phyloP scores from a whole-genome alignment of 1,139 yeast genomes.

The Nadsonia commutata region DNA sequence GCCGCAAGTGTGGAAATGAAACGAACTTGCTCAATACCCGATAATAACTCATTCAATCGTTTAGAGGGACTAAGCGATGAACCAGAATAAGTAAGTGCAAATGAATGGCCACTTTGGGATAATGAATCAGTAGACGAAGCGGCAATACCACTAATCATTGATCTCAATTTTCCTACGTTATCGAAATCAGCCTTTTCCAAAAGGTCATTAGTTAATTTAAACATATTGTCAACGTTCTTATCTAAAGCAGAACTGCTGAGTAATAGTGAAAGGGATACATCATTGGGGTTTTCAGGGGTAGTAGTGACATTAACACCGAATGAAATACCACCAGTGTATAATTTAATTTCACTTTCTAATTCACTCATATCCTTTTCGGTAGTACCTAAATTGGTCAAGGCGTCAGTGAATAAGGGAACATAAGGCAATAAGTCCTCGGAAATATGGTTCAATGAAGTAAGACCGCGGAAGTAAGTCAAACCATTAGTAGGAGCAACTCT shows the following conservation, averaged over 20 bases:
- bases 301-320: conserved; percentile 43
- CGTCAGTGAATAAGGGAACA: conserved; percentile 63
- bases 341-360: conserved; percentile 71
- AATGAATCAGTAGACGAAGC: conserved; percentile 66
- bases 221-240: conserved; percentile 44
- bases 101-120: conserved; percentile 82
- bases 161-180: conserved; percentile 55
- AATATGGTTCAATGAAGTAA: conserved; percentile 26
- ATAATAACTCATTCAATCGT: conserved; percentile 44
- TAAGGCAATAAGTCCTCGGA: conserved; percentile 52
- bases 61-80: conserved; percentile 50
- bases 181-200: conserved; percentile 55
- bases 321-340: conserved; percentile 71
- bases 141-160: conserved; percentile 58
- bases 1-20: conserved; percentile 48
- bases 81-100: conserved; percentile 55
- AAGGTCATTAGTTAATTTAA: conserved; percentile 54
- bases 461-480: conserved; percentile 50
- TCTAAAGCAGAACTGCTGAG: conserved; percentile 34
- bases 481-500: conserved; percentile 27
- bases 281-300: conserved; percentile 33
- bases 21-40: conserved; percentile 65
- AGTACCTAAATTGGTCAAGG: conserved; percentile 81
- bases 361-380: conserved; percentile 51
- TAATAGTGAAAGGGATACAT: conserved; percentile 19